Evolutionary conservation across 2,329 filamentous ascomycete species (phyloP).

Genomic region (Stachybotrys echinatus): DNA sequence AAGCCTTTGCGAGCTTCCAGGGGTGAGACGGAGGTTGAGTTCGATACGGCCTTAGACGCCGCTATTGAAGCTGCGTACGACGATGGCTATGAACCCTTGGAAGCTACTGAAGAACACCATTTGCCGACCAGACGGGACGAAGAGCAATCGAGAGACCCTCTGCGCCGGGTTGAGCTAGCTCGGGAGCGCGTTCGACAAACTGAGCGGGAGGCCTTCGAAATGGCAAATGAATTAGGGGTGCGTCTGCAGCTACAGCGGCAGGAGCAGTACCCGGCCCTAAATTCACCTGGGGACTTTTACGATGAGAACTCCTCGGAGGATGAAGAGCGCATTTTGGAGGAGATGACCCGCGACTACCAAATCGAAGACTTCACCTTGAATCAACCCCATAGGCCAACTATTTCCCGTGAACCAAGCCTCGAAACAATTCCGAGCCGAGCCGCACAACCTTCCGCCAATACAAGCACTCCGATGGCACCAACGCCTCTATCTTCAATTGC

Average conservation of each 20-base stretch:
- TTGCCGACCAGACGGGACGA: slow-evolving; percentile 32
- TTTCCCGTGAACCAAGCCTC: slow-evolving; percentile 78
- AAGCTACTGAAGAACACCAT: slow-evolving; percentile 35
- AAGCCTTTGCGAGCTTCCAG: slow-evolving; percentile 66
- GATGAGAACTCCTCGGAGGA: slow-evolving; percentile 62
- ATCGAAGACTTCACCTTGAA: slow-evolving; percentile 75
- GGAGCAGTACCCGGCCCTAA: slow-evolving; percentile 20
- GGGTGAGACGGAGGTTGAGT: slow-evolving; percentile 77
- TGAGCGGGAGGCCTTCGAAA: slow-evolving; percentile 56
- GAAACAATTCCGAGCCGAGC: background rate
- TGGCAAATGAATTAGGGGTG: slow-evolving; percentile 36
- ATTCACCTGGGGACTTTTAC: slow-evolving; percentile 50
- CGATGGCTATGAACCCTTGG: slow-evolving; percentile 76
- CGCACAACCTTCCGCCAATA: background rate
- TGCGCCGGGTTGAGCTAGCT: slow-evolving; percentile 66
- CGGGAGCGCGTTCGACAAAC: slow-evolving; percentile 71
- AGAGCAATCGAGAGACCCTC: slow-evolving; percentile 47
- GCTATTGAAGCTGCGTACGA: slow-evolving; percentile 96
- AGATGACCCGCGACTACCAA: slow-evolving; percentile 79
- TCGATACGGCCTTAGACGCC: slow-evolving; percentile 89
- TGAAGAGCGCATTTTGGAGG: slow-evolving; percentile 75
- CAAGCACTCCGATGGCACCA: background rate
- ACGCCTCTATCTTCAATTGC: slow-evolving; percentile 61
- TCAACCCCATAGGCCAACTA: slow-evolving; percentile 44
- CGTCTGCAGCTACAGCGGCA: slow-evolving; percentile 28